Percentiles rank a stretch among this genome's conserved stretches.
Evolutionary conservation across 2,329 filamentous ascomycete species (phyloP).

Genomic region (Volutella citrinella): DNA sequence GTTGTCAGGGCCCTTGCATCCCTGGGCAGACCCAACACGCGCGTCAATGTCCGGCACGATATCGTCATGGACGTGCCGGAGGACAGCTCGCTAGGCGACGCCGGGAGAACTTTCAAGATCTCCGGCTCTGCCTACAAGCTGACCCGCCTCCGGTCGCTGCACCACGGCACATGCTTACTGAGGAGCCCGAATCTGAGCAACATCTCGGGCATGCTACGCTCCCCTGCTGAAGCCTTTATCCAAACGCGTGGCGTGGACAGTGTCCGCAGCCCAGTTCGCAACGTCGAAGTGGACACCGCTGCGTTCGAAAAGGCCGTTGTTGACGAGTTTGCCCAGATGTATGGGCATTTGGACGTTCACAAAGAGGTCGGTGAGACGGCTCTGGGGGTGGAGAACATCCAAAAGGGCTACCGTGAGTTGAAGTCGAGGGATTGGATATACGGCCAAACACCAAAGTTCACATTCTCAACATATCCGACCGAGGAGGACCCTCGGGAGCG

Average conservation of each 20-base stretch:
- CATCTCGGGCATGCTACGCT: constrained; percentile 69
- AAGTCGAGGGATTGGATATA: constrained; percentile 74
- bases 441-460: constrained; percentile 82
- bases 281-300: constrained; percentile 58
- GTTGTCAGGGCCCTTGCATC: constrained; percentile 75
- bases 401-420: constrained; percentile 29
- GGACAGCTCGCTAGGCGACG: constrained; percentile 5
- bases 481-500: constrained; percentile 56
- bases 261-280: constrained; percentile 79
- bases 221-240: constrained; percentile 75
- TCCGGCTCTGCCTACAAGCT: constrained; percentile 96
- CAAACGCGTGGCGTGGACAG: constrained; percentile 85
- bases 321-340: constrained; percentile 65
- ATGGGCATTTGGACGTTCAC: constrained; percentile 43
- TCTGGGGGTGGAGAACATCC: constrained; percentile 48
- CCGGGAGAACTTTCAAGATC: constrained; percentile 62
- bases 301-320: constrained; percentile 56
- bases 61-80: constrained; percentile 66
- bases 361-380: constrained; percentile 47
- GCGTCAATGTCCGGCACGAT: constrained; percentile 89
- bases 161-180: constrained; percentile 90
- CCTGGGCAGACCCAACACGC: constrained; percentile 56
- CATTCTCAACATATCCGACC: constrained; percentile 60
- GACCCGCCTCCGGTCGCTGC: constrained; percentile 74
- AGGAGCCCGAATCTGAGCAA: constrained; percentile 68